Evolutionary conservation across 352 stramenopile species (phyloP).

Genomic region (Phytopythium kandeliae): DNA sequence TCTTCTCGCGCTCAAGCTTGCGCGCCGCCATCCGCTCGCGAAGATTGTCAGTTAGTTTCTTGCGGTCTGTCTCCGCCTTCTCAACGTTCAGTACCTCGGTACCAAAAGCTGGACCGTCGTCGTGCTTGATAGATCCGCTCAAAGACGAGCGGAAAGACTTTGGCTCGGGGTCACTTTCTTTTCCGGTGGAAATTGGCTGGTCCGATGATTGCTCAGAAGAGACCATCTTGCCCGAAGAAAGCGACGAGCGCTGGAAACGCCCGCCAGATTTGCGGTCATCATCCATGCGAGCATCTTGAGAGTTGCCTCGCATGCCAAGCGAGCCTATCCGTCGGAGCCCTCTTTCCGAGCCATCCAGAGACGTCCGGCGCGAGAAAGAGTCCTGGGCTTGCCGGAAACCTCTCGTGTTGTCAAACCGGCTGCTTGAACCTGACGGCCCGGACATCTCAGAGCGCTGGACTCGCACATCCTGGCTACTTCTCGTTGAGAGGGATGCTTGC

Average conservation of each 20-base stretch:
- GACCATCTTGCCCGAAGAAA: not conserved
- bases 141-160: constrained; percentile 1
- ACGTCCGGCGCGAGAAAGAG: constrained; percentile 18
- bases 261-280: constrained; percentile 5
- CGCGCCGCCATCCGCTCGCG: constrained; percentile 39
- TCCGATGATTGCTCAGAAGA: not conserved
- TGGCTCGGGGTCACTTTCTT: not conserved
- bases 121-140: not conserved
- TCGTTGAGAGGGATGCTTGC: constrained; percentile 16
- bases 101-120: not conserved
- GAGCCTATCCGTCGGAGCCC: constrained; percentile 10
- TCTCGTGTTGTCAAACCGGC: not conserved
- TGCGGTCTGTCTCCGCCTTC: constrained; percentile 27
- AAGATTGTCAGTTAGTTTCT: constrained; percentile 24
- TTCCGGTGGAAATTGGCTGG: not conserved
- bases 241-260: not conserved
- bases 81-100: not conserved
- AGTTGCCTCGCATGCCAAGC: constrained; percentile 8
- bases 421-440: not conserved
- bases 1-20: constrained; percentile 25
- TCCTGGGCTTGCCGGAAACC: constrained; percentile 11
- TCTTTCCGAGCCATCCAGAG: constrained; percentile 18
- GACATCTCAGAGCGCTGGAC: constrained; percentile 19
- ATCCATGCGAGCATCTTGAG: constrained; percentile 12
- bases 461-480: constrained; percentile 49